Conservation (phyloP, 768 basidiomycete species). For the Fistulinella prunicolor region DNA sequence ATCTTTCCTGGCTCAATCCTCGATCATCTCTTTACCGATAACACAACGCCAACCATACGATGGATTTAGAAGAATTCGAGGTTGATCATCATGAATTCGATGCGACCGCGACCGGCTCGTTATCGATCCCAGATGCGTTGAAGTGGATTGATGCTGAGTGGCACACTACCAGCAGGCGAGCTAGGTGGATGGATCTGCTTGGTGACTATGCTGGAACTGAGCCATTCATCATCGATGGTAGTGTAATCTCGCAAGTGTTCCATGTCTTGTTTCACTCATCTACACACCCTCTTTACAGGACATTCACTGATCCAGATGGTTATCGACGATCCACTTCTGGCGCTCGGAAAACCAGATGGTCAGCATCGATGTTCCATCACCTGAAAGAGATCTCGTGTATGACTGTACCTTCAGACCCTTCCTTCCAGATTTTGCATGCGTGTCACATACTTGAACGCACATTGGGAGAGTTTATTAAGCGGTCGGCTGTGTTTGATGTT, state of each 20-base stretch:
- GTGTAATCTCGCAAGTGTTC: conserved; percentile 1
- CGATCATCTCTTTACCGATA: neutral
- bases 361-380: conserved; percentile 2
- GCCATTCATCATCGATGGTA: conserved; percentile 64
- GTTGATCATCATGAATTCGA: conserved; percentile 7
- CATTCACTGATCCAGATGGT: conserved; percentile 60
- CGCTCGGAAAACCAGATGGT: conserved; percentile 50
- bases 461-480: conserved; percentile 45
- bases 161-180: conserved; percentile 38
- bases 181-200: conserved; percentile 65
- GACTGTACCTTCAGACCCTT: conserved; percentile 36
- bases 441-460: conserved; percentile 50
- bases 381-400: neutral
- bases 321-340: conserved; percentile 59
- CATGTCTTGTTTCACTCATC: conserved; percentile 1
- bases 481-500: conserved; percentile 57
- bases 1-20: neutral
- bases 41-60: conserved; percentile 6
- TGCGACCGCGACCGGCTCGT: neutral
- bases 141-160: conserved; percentile 36
- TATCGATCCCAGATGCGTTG: conserved; percentile 25
- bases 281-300: conserved; percentile 35
- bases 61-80: conserved; percentile 43
- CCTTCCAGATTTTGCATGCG: conserved; percentile 66
- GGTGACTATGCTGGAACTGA: conserved; percentile 71